Evolutionary conservation across 148 eudicot genomes (phyloP), one percentile per base, ranked within the genome.

Genomic region (Camellia sinensis): DNA sequence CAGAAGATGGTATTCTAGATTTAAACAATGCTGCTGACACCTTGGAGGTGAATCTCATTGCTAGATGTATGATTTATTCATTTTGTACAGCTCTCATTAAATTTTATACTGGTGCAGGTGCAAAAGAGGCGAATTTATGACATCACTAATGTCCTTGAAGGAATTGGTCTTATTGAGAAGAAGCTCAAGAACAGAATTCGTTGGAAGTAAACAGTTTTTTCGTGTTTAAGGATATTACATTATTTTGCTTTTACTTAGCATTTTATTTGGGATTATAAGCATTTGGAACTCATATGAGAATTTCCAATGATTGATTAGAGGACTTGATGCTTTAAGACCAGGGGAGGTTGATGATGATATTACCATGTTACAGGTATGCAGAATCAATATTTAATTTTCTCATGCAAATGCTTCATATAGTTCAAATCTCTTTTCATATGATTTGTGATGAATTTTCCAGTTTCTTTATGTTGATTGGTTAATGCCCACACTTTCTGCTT

Each of bases 121-220:
- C 99, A 94, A 79, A 97, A 97, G 85, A 92, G 98, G 83, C 87
- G 98, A 63, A 92, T 94, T 61, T 94, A 92, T 87, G 99, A 97
- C 82, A 97, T 97, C 71, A 94, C 99, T 19, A 94, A 94, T 87
- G 99, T 97, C 79, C 91, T 97, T 65, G 99, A 97, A 88, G 99
- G 99, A 81, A 92, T 94, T 84, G 99, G 99, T 81, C 92, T 96
- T 18, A 96, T 96, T 64, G 99, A 96, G 84, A 96, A 96, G 89
- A 96, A 92, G 87, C 87, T 94, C 80, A 96, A 96, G 88, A 96
- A 96, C 84, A 90, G 94, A 85, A 96, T 96, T 76, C 95, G 83
- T 52, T 96, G 97, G 99, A 96, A 93, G 99, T 96, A 96, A 89
- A 97, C 74, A 21, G 69, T 62, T 22, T 59, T 76, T 44, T 53